Evolutionary conservation across 2,329 filamentous ascomycete species (phyloP), one percentile per base, ranked within the genome.

Genomic region (Ophiostoma sp.): DNA sequence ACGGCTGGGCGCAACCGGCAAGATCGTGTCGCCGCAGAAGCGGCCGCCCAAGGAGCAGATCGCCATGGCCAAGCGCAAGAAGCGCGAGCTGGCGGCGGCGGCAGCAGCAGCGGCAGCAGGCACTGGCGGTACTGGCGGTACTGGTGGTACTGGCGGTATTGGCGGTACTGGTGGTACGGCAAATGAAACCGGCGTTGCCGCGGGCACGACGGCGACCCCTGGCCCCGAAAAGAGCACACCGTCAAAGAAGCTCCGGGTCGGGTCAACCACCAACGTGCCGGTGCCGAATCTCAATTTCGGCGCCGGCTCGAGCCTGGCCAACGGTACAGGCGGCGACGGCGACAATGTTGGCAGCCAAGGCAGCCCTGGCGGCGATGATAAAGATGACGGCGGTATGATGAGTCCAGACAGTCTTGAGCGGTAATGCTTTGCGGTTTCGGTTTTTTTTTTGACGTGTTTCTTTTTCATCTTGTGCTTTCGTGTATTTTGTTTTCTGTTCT

Each of bases 1-100:
- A n/a, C 82, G 85, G 44, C 83, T 87, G 38, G 84, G 85, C 45
- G 85, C 87, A 27, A 93, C 89, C 27, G 92, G 92, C 75, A 96
- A 96, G 82, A 96, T 96, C 73, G 89, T 90, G 11, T 90, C 88
- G 66, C 91, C 92, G 44, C 87, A 93, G 73, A 96, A 96, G 80
- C 84, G 91, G 7, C 91, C 92, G 44, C 85, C 92, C 36, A 89
- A 90, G 75, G 91, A 95, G 76, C 91, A 93, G 76, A 88, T 92
- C 67, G 90, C 91, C 44, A 85, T 92, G 72, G 90, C 91, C 68
- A 93, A 93, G 81, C 95, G 94, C 80, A 93, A 91, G 81, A 94
- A 94, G 81, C 79, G 85, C 77, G 89, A 87, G 70, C 72, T 73
- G 42, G 76, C 75, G 1, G 89, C 79, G 0, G 69, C 69, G 5